These are phyloP conservation scores for Phytophthora sp. DNA, from an alignment of 352 stramenopile genomes.

Conservation along the genomic window DNA sequence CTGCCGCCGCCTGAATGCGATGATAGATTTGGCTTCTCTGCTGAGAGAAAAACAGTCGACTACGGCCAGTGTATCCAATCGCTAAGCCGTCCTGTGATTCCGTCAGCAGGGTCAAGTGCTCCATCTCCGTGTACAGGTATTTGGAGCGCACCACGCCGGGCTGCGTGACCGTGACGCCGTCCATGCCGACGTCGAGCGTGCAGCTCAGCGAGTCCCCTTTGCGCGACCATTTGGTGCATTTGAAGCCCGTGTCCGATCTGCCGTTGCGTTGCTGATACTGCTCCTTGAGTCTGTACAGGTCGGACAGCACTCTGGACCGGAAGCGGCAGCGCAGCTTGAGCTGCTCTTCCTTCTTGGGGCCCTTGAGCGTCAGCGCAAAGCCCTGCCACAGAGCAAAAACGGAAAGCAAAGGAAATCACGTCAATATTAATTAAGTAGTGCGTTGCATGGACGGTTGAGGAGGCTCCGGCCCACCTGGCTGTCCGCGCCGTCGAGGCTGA, in stretches of 20 bases:
- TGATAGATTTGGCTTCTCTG: conserved; percentile 58
- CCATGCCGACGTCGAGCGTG: conserved; percentile 61
- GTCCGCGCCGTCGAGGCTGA: conserved; percentile 70
- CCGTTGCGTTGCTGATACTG: conserved; percentile 48
- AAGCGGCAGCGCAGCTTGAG: conserved; percentile 84
- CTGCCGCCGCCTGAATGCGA: conserved; percentile 59
- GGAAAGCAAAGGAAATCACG: background rate
- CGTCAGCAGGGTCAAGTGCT: conserved; percentile 62
- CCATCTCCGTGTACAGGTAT: conserved; percentile 85
- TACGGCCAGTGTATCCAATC: conserved; percentile 69
- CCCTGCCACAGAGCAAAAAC: conserved; percentile 27
- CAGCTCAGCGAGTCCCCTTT: conserved; percentile 52
- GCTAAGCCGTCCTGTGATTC: conserved; percentile 69
- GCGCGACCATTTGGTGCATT: conserved; percentile 73
- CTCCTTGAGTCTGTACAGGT: conserved; percentile 77
- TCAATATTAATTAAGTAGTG: no score
- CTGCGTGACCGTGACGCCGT: conserved; percentile 56
- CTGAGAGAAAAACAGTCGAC: conserved; percentile 76
- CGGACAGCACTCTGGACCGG: conserved; percentile 74
- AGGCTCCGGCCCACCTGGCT: conserved; percentile 18
- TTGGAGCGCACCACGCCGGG: conserved; percentile 59
- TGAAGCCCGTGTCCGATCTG: conserved; percentile 44
- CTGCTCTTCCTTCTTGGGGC: conserved; percentile 85
- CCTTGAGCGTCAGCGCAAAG: conserved; percentile 71
- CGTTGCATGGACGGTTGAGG: no score